These are phyloP conservation scores for Oryza australiensis DNA, from an alignment of 176 grass and related monocot genomes.

Conservation along the genomic window DNA sequence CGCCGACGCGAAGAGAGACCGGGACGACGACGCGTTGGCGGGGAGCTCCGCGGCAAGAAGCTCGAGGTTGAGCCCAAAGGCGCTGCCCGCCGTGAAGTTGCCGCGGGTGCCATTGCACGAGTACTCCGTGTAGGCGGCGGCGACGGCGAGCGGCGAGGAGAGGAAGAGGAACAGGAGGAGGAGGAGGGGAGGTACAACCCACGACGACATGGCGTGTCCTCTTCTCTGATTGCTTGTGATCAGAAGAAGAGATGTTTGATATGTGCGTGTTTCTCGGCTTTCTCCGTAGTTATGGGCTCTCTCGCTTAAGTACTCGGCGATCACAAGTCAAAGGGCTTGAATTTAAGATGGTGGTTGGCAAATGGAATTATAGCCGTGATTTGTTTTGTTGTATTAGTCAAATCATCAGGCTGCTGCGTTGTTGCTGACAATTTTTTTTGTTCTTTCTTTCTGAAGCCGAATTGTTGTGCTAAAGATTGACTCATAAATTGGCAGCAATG, in stretches of 20 bases:
- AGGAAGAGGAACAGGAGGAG: neutral
- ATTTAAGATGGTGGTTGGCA: neutral
- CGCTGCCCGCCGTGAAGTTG: conserved; percentile 34
- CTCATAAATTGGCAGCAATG: neutral
- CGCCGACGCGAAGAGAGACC: conserved; percentile 13
- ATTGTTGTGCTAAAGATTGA: neutral
- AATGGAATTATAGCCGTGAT: neutral
- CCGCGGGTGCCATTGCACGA: conserved; percentile 41
- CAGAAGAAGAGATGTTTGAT: neutral
- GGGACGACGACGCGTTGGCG: conserved; percentile 6
- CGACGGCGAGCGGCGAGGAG: neutral
- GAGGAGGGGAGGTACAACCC: neutral
- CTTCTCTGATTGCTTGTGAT: neutral
- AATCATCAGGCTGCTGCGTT: neutral
- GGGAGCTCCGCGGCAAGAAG: conserved; percentile 20
- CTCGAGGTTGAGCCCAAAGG: conserved; percentile 47
- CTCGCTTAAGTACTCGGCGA: neutral
- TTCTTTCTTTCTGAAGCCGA: neutral
- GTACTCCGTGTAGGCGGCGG: conserved; percentile 38
- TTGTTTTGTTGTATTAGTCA: neutral
- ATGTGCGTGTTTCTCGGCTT: neutral
- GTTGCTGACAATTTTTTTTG: neutral
- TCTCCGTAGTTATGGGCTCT: neutral
- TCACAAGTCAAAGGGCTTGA: conserved; percentile 3
- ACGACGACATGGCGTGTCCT: conserved; percentile 6